These are phyloP conservation scores for Pythium phragmiticola DNA, from an alignment of 352 stramenopile species.

Conservation along the genomic window DNA sequence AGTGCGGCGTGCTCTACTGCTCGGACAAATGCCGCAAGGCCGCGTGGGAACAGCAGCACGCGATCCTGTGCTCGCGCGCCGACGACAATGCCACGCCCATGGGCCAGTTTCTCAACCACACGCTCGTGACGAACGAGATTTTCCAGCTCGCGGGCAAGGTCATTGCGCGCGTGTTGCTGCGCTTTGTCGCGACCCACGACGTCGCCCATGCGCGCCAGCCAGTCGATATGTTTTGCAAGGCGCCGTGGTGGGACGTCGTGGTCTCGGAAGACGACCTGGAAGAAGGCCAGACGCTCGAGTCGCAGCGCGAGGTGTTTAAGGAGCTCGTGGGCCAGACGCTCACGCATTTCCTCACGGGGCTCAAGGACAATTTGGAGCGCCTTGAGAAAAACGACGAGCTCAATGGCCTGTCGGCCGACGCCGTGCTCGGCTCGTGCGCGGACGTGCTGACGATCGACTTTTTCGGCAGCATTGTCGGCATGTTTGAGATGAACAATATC, in stretches of 20 bases:
- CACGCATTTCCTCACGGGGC: constrained; percentile 45
- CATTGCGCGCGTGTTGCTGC: constrained; percentile 65
- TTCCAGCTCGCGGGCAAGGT: constrained; percentile 91
- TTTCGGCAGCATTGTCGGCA: constrained; percentile 90
- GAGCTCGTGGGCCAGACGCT: constrained; percentile 57
- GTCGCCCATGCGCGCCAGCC: constrained; percentile 48
- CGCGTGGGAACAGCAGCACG: constrained; percentile 75
- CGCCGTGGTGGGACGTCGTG: constrained; percentile 91
- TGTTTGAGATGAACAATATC: constrained; percentile 98
- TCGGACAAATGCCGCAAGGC: constrained; percentile 65
- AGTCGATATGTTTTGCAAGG: constrained; percentile 89
- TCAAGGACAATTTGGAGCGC: constrained; percentile 52
- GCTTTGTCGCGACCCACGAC: constrained; percentile 58
- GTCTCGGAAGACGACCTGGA: constrained; percentile 63
- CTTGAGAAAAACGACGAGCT: constrained; percentile 51
- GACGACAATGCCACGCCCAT: constrained; percentile 63
- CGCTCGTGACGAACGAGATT: constrained; percentile 91
- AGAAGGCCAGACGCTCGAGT: constrained; percentile 61
- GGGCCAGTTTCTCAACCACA: constrained; percentile 79
- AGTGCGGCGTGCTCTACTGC: constrained; percentile 86
- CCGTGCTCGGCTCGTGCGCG: constrained; percentile 45
- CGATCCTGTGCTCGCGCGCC: constrained; percentile 63
- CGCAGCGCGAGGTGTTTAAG: constrained; percentile 69
- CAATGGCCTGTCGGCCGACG: constrained; percentile 53
- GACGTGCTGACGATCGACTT: constrained; percentile 74